Evolutionary conservation across 768 basidiomycete species (phyloP).

Genomic region (Tubosaeta sp.): DNA sequence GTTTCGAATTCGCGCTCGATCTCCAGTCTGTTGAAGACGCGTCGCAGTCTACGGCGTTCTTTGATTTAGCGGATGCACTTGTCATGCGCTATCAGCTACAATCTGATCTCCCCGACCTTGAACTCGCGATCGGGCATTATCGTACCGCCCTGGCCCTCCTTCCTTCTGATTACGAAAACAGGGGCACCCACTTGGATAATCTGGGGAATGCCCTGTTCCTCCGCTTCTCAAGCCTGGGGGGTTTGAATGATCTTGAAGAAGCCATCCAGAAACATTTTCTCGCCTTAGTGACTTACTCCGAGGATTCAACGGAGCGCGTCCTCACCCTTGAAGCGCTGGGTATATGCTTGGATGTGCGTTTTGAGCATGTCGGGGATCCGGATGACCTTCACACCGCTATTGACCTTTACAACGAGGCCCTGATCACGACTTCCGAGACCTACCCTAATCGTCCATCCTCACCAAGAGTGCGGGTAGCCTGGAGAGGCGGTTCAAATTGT

Average conservation of each 20-base stretch:
- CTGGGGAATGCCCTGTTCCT: slow-evolving; percentile 26
- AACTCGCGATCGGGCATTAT: slow-evolving; percentile 25
- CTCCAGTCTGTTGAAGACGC: slow-evolving; percentile 14
- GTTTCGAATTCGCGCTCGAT: slow-evolving; percentile 19
- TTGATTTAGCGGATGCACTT: slow-evolving; percentile 28
- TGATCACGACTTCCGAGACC: slow-evolving; percentile 13
- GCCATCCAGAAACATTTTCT: slow-evolving; percentile 24
- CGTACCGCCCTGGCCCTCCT: slow-evolving; percentile 17
- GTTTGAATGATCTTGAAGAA: slow-evolving; percentile 18
- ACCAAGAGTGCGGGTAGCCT: slow-evolving; percentile 14
- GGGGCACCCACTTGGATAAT: slow-evolving; percentile 13
- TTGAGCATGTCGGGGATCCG: slow-evolving; percentile 17
- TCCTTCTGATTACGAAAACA: slow-evolving; percentile 11
- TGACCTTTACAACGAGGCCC: slow-evolving; percentile 24
- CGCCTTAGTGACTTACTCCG: slow-evolving; percentile 18
- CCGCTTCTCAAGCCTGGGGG: slow-evolving; percentile 17
- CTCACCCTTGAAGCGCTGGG: slow-evolving; percentile 21
- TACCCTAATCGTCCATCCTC: slow-evolving; percentile 17
- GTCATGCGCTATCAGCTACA: slow-evolving; percentile 24
- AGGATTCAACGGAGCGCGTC: slow-evolving; percentile 10
- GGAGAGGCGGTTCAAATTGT: slow-evolving; percentile 12
- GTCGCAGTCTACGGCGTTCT: slow-evolving; percentile 10
- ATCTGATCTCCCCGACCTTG: slow-evolving; percentile 21
- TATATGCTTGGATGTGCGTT: slow-evolving; percentile 23
- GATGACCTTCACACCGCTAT: slow-evolving; percentile 25